Conservation (phyloP, 768 basidiomycete genomes). For the Mycena floridula region DNA sequence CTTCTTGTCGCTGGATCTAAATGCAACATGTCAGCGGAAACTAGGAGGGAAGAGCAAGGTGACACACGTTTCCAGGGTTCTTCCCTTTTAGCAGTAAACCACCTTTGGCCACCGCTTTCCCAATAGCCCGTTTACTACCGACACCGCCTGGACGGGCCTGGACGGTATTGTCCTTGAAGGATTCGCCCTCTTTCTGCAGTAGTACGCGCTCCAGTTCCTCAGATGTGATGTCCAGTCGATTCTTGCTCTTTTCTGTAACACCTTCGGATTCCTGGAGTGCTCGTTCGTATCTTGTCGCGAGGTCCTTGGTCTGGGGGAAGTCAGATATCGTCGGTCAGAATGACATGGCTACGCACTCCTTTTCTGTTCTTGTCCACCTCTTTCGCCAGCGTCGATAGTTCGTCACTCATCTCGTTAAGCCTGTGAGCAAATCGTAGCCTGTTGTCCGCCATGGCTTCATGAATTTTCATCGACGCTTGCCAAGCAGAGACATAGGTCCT, state of each 20-base stretch:
- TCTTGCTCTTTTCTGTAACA: constrained; percentile 83
- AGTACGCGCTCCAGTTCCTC: constrained; percentile 93
- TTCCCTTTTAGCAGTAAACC: constrained; percentile 87
- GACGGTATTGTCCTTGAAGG: constrained; percentile 71
- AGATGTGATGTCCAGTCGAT: constrained; percentile 79
- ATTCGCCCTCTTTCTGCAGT: constrained; percentile 93
- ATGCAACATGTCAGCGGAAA: constrained; percentile 8
- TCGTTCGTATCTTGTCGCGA: constrained; percentile 83
- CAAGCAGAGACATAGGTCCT: constrained; percentile 77
- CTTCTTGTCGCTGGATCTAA: constrained; percentile 88
- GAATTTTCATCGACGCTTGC: constrained; percentile 81
- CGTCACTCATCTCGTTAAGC: constrained; percentile 96
- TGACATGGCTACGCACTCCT: constrained; percentile 41
- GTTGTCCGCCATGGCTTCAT: constrained; percentile 88
- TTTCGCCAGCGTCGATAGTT: constrained; percentile 73
- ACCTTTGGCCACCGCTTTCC: constrained; percentile 89
- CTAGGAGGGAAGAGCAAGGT: constrained; percentile 2
- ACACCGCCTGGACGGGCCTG: constrained; percentile 56
- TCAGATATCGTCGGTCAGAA: constrained; percentile 6
- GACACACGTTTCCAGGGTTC: constrained; percentile 77
- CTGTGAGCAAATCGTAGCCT: constrained; percentile 79
- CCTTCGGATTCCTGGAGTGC: constrained; percentile 83
- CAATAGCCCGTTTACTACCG: constrained; percentile 76
- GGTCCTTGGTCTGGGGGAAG: constrained; percentile 72
- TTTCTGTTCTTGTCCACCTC: constrained; percentile 96